Conservation (phyloP, 257 asterid species). For the Coffea eugenioides region DNA sequence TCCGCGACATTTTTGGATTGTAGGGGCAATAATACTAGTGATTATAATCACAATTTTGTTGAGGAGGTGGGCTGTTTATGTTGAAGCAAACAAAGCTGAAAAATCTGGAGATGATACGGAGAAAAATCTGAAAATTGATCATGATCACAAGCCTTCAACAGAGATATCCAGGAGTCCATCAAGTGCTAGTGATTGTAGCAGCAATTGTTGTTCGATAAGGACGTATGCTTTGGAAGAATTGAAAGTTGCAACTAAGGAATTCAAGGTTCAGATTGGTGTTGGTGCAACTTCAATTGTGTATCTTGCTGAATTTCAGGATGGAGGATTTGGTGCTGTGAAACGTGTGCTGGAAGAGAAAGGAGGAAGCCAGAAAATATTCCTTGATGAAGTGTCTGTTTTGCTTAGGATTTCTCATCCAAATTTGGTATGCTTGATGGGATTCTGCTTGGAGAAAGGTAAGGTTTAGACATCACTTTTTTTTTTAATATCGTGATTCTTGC, state of each 20-base stretch:
- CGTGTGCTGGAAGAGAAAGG: constrained; percentile 73
- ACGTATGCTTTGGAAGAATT: constrained; percentile 68
- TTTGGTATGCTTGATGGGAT: constrained; percentile 68
- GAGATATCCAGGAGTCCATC: constrained; percentile 6
- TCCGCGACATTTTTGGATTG: constrained; percentile 44
- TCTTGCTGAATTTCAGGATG: constrained; percentile 68
- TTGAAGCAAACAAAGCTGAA: constrained; percentile 20
- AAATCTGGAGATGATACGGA: constrained; percentile 9
- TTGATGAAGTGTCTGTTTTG: constrained; percentile 82
- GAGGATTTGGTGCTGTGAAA: constrained; percentile 65
- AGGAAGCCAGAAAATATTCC: constrained; percentile 70
- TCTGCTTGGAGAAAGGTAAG: constrained; percentile 76
- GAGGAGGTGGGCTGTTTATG: constrained; percentile 36
- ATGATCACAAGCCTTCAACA: constrained; percentile 16
- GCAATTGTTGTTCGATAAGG: constrained; percentile 35
- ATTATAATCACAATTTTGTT: constrained; percentile 46
- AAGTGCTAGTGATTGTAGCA: neutral
- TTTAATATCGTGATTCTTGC: too few species aligned
- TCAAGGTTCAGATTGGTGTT: constrained; percentile 55
- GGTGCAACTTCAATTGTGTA: constrained; percentile 75
- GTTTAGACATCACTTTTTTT: neutral
- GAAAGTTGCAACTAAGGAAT: constrained; percentile 56
- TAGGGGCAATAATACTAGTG: constrained; percentile 48
- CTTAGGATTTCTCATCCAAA: constrained; percentile 80
- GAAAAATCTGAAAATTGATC: constrained; percentile 9